phyloP scores from a whole-genome alignment of 495 filamentous ascomycete genomes.

The Neurospora sp. region DNA sequence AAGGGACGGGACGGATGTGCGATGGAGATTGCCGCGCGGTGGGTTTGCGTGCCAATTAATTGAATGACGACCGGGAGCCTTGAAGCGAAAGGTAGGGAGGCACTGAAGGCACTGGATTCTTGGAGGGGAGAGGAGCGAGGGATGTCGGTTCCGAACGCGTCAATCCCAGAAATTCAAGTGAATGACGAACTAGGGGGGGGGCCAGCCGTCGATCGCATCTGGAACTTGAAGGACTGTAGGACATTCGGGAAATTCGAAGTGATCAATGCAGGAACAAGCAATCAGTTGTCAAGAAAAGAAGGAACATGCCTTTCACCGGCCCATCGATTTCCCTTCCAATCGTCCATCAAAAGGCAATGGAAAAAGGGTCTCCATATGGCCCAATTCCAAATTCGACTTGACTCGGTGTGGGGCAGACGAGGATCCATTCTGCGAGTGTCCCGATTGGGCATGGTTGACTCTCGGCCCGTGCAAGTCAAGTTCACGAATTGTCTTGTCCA shows the following conservation, averaged over 20 bases:
- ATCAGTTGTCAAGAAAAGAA: background rate
- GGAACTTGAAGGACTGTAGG: too few relatives aligned
- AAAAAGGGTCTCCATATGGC: background rate
- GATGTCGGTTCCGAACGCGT: background rate
- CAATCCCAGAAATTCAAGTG: background rate
- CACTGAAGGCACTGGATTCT: background rate
- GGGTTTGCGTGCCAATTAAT: background rate
- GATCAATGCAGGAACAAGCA: too few relatives aligned
- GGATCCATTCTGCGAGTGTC: background rate
- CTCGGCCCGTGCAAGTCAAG: background rate
- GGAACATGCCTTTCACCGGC: background rate
- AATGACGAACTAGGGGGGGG: background rate
- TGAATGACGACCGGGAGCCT: background rate
- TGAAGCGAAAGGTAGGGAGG: background rate
- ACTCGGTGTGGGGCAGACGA: background rate
- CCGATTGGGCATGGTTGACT: background rate
- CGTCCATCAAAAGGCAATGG: background rate
- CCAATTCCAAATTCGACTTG: background rate
- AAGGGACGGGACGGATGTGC: background rate
- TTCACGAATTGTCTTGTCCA: background rate
- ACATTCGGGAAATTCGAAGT: too few relatives aligned
- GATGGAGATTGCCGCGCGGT: background rate
- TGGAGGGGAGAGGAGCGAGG: background rate
- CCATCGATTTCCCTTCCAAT: background rate
- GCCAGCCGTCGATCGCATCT: background rate